A percentile compares a stretch with the other conserved stretches of the same genome.
These are phyloP conservation scores for Gossypium lobatum DNA, from an alignment of 441 rosid genomes.

Conservation along the genomic window DNA sequence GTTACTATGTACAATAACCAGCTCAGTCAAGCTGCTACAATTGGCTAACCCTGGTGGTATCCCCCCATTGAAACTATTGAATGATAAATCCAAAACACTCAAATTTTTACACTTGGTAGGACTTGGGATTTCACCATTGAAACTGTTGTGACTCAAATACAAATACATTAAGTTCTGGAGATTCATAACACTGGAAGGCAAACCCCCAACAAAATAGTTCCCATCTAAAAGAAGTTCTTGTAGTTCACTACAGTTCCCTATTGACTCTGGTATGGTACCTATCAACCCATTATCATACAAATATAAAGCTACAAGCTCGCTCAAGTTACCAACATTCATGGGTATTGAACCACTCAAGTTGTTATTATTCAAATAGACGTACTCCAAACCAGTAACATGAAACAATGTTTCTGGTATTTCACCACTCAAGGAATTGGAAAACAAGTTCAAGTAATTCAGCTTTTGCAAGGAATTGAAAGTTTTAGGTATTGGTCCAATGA, in stretches of 20 bases:
- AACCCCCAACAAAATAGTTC: constrained; percentile 47
- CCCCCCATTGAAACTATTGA: constrained; percentile 45
- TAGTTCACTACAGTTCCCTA: constrained; percentile 52
- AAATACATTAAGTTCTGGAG: constrained; percentile 42
- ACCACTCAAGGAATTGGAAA: constrained; percentile 44
- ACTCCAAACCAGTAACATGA: constrained; percentile 26
- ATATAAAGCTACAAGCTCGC: constrained; percentile 25
- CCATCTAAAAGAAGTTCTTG: constrained; percentile 30
- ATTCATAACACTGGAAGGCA: constrained; percentile 48
- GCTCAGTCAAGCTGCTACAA: constrained; percentile 39
- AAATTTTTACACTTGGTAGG: constrained; percentile 42
- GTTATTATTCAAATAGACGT: constrained; percentile 35
- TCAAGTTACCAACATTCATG: constrained; percentile 41
- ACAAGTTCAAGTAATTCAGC: constrained; percentile 31
- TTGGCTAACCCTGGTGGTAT: constrained; percentile 57
- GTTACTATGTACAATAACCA: constrained; percentile 33
- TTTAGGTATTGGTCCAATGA: constrained; percentile 46
- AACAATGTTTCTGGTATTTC: constrained; percentile 52
- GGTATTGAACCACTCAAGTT: constrained; percentile 53
- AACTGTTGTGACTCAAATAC: constrained; percentile 32
- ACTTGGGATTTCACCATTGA: constrained; percentile 46
- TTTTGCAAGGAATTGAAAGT: constrained; percentile 30
- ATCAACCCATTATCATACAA: constrained; percentile 38
- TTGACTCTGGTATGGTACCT: constrained; percentile 53
- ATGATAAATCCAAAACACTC: constrained; percentile 42